Evolutionary conservation across 2,329 filamentous ascomycete genomes (phyloP).

Genomic region (Endothia cerciana): DNA sequence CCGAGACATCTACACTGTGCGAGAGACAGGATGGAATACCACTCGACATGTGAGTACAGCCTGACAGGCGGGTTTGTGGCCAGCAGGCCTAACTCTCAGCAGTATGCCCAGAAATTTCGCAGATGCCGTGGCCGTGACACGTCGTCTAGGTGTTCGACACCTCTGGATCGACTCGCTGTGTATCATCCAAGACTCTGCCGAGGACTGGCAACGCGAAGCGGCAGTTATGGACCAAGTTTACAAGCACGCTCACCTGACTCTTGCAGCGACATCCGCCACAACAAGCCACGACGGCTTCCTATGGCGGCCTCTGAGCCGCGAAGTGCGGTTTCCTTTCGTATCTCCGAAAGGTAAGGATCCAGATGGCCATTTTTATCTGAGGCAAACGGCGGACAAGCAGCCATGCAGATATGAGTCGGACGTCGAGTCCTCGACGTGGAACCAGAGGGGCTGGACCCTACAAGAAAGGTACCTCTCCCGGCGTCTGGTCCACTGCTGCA

Average conservation of each 20-base stretch:
- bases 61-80: neutral
- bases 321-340: neutral
- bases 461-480: neutral
- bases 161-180: conserved; percentile 21
- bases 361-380: neutral
- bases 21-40: neutral
- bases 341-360: neutral
- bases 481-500: neutral
- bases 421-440: neutral
- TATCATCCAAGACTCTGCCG: conserved; percentile 20
- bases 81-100: neutral
- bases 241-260: neutral
- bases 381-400: neutral
- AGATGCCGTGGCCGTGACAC: neutral
- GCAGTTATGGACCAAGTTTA: conserved; percentile 26
- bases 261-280: neutral
- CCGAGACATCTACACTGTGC: neutral
- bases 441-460: neutral
- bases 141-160: neutral
- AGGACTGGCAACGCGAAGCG: conserved; percentile 32
- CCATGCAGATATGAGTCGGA: neutral
- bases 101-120: conserved; percentile 5
- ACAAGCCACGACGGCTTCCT: neutral
- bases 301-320: neutral
- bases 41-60: neutral